Percentiles rank a stretch among this genome's conserved stretches.
phyloP scores from a whole-genome alignment of 2,329 filamentous ascomycete genomes.

The Eutypa lata region DNA sequence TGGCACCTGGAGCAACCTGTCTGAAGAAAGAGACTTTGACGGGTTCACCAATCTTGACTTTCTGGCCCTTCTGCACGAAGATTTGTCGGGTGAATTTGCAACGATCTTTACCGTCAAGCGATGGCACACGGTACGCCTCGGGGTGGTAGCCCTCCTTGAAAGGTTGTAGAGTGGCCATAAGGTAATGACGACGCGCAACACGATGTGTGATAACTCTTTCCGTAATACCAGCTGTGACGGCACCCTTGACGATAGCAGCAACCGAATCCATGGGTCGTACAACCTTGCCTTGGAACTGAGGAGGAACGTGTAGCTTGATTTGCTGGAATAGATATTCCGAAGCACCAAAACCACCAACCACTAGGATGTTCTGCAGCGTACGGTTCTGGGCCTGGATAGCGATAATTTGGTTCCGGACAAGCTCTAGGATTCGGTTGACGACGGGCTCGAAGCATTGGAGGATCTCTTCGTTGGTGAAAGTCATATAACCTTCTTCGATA shows the following conservation, averaged over 20 bases:
- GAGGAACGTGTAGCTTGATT: constrained; percentile 96
- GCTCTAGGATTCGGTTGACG: constrained; percentile 91
- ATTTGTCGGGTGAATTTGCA: constrained; percentile 99
- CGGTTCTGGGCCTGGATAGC: constrained; percentile 97
- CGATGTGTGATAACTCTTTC: constrained; percentile 95
- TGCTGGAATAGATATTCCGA: constrained; percentile 99
- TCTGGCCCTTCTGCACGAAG: constrained; percentile 96
- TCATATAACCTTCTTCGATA: constrained; percentile 99
- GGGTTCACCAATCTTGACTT: constrained; percentile 98
- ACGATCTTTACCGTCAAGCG: constrained; percentile 91
- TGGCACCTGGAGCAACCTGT: constrained; percentile 94
- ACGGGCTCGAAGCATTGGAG: constrained; percentile 98
- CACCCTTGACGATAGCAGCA: constrained; percentile 96
- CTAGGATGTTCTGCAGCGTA: constrained; percentile 89
- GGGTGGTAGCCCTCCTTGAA: constrained; percentile 99
- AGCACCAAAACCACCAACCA: constrained; percentile 96
- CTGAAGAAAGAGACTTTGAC: constrained; percentile 99
- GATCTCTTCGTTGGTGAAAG: constrained; percentile 98
- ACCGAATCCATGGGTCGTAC: constrained; percentile 99
- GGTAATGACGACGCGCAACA: constrained; percentile 94
- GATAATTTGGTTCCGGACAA: constrained; percentile 97
- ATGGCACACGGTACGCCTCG: constrained; percentile 95
- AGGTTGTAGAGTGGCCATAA: constrained; percentile 97
- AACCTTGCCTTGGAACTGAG: constrained; percentile 97
- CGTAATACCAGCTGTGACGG: constrained; percentile 95